Conservation (phyloP, 2,329 filamentous ascomycete species). For the Colletotrichum tofieldiae region DNA sequence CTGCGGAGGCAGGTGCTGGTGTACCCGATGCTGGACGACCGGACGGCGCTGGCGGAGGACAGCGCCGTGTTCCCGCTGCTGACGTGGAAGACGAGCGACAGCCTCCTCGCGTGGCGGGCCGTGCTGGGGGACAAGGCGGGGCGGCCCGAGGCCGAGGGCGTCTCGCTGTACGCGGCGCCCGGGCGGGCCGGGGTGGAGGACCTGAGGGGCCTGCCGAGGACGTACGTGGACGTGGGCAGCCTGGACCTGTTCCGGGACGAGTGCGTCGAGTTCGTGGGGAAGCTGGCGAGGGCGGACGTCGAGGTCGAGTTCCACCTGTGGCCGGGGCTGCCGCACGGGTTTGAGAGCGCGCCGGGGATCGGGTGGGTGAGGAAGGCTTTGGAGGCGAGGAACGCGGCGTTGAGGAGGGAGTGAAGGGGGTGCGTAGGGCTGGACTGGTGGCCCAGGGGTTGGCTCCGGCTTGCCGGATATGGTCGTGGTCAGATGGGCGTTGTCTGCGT, state of each 20-base stretch:
- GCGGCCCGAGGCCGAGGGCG: slow-evolving; percentile 30
- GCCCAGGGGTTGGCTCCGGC: neutral
- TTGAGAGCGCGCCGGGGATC: slow-evolving; percentile 46
- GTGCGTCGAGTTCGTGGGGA: slow-evolving; percentile 50
- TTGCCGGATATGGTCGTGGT: neutral
- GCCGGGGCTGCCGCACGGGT: slow-evolving; percentile 58
- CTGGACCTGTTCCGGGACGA: slow-evolving; percentile 58
- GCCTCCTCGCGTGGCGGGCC: slow-evolving; percentile 46
- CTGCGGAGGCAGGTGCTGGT: slow-evolving; percentile 51
- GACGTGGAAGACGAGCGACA: slow-evolving; percentile 44
- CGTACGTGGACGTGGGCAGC: slow-evolving; percentile 57
- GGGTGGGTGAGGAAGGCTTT: slow-evolving; percentile 46
- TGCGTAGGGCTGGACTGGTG: too few species aligned
- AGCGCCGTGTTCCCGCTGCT: slow-evolving; percentile 32
- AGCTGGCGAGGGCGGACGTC: slow-evolving; percentile 52
- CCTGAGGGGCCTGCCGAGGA: slow-evolving; percentile 51
- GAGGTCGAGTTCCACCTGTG: slow-evolving; percentile 59
- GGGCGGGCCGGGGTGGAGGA: slow-evolving; percentile 44
- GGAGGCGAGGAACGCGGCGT: slow-evolving; percentile 45
- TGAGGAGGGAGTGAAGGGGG: slow-evolving; percentile 19
- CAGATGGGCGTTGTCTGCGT: neutral
- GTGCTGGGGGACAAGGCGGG: slow-evolving; percentile 43
- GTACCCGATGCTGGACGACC: slow-evolving; percentile 55
- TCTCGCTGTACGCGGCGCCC: slow-evolving; percentile 46
- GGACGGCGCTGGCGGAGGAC: slow-evolving; percentile 36